Evolutionary conservation across 2,329 filamentous ascomycete species (phyloP).

Genomic region (Ophiocordyceps robertsii): DNA sequence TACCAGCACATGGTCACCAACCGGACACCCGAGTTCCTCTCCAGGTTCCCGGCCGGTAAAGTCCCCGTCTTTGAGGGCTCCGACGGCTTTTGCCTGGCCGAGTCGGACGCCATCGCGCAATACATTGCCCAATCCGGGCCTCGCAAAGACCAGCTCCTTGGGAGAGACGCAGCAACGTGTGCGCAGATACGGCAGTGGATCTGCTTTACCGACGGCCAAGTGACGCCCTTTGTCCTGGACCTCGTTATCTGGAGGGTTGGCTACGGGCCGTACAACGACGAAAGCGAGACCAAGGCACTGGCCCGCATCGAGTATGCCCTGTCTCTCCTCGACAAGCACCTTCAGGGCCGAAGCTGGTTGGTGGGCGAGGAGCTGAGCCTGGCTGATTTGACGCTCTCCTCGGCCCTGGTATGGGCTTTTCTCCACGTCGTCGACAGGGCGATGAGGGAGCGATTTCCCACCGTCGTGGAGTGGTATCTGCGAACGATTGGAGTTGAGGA

Average conservation of each 20-base stretch:
- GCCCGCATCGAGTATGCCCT: background rate
- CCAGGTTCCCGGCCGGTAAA: slow-evolving; percentile 1
- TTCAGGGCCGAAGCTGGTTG: background rate
- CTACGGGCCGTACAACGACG: background rate
- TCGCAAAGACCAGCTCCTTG: background rate
- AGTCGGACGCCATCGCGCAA: slow-evolving; percentile 1
- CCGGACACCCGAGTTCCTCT: background rate
- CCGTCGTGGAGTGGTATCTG: background rate
- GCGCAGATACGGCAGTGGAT: slow-evolving; percentile 2
- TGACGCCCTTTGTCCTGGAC: background rate
- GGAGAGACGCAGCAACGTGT: background rate
- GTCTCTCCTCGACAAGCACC: background rate
- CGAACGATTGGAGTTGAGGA: background rate
- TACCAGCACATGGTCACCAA: slow-evolving; percentile 2
- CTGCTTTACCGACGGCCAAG: slow-evolving; percentile 1
- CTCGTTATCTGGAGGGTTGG: slow-evolving; percentile 2
- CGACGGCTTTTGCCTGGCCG: background rate
- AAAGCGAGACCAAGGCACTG: background rate
- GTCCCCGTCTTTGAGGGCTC: slow-evolving; percentile 1
- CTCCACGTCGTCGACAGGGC: background rate
- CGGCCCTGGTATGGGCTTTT: background rate
- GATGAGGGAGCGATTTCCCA: background rate
- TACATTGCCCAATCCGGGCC: background rate
- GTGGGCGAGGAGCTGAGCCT: slow-evolving; percentile 1
- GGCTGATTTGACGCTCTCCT: background rate